phyloP scores from a whole-genome alignment of 2,329 filamentous ascomycete species.

The Leptodontidium sp. region DNA sequence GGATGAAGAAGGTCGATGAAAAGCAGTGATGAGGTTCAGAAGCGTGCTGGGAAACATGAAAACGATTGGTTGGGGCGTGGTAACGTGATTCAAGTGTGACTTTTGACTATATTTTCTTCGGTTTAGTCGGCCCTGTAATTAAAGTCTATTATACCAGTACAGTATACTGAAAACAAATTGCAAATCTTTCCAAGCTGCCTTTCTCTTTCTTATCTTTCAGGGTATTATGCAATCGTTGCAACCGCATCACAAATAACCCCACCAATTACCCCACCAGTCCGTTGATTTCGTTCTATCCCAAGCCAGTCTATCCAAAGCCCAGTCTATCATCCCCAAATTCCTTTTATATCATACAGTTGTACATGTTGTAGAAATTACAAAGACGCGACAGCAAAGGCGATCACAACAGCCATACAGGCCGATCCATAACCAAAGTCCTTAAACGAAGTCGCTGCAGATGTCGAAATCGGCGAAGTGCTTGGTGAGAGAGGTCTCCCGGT shows the following conservation, averaged over 20 bases:
- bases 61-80: not conserved
- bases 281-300: not conserved
- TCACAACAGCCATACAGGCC: not conserved
- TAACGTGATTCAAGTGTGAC: not conserved
- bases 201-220: not conserved
- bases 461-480: not conserved
- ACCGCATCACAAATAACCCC: too few relatives aligned
- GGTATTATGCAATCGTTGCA: not conserved
- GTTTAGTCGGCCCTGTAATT: not conserved
- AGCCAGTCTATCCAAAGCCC: not conserved
- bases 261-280: not conserved
- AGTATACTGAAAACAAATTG: not conserved
- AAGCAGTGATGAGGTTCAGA: constrained; percentile 2
- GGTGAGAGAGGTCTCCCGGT: constrained; percentile 1
- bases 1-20: constrained; percentile 16
- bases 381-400: not conserved
- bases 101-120: not conserved
- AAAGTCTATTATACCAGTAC: not conserved
- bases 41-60: constrained; percentile 4
- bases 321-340: not conserved
- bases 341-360: not conserved
- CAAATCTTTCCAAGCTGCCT: not conserved
- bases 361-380: not conserved
- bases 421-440: not conserved
- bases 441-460: not conserved